phyloP scores from a whole-genome alignment of 2,329 filamentous ascomycete species.

The Aureobasidium sp. region DNA sequence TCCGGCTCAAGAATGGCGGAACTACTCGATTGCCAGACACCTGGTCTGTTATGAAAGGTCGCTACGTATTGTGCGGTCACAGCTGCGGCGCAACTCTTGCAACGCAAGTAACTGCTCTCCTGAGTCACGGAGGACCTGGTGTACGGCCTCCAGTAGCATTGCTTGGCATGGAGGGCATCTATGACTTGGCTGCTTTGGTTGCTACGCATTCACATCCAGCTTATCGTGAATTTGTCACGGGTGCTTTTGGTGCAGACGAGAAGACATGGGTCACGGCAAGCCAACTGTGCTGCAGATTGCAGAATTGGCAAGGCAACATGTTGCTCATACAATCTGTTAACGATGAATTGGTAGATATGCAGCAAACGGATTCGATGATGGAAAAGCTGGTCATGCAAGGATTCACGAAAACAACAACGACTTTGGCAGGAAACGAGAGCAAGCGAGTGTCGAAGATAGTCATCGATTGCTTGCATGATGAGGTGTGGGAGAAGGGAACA shows the following conservation, averaged over 20 bases:
- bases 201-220: conserved; percentile 36
- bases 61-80: conserved; percentile 53
- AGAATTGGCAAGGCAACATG: conserved; percentile 32
- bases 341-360: conserved; percentile 43
- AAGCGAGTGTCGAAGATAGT: not conserved
- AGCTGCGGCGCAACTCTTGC: conserved; percentile 56
- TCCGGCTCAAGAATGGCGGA: not conserved
- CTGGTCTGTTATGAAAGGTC: conserved; percentile 8
- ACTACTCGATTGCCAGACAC: not conserved
- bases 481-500: not conserved
- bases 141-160: conserved; percentile 41
- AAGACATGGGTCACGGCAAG: conserved; percentile 46
- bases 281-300: conserved; percentile 39
- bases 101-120: conserved; percentile 44
- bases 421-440: not conserved
- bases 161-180: conserved; percentile 58
- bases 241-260: conserved; percentile 35
- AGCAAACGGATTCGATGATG: conserved; percentile 52
- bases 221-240: conserved; percentile 50
- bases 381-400: conserved; percentile 29
- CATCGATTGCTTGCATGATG: not conserved
- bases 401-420: not conserved
- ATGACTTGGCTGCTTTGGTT: conserved; percentile 51
- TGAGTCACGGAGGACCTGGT: conserved; percentile 22
- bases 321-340: conserved; percentile 38